These are phyloP conservation scores for Plasmodium malariae DNA, from an alignment of 169 alveolate species.

Conservation along the genomic window DNA sequence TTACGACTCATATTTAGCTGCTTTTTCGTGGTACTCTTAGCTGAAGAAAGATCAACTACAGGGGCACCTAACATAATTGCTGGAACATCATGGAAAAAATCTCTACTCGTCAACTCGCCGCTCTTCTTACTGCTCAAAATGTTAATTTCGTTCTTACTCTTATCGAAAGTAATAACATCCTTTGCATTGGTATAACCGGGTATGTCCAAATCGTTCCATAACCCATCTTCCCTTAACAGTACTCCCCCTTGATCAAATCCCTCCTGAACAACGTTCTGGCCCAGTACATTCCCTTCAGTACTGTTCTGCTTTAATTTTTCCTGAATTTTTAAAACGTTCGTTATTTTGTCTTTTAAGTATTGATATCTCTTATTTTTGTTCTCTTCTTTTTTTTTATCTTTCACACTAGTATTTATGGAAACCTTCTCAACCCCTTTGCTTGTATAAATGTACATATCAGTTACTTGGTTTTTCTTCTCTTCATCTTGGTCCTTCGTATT, in stretches of 20 bases:
- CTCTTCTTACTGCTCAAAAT: conserved; percentile 1
- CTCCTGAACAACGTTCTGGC: too few relatives aligned
- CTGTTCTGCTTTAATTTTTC: conserved; percentile 21
- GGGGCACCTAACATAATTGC: neutral
- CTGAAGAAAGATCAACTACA: too few relatives aligned
- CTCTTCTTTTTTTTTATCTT: conserved; percentile 22
- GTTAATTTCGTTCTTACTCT: conserved; percentile 30
- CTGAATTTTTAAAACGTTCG: conserved; percentile 31
- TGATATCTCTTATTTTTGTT: conserved; percentile 31
- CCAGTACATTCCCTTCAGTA: conserved; percentile 8
- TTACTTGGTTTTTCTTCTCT: conserved; percentile 4
- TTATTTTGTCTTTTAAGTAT: conserved; percentile 61
- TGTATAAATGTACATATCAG: conserved; percentile 61
- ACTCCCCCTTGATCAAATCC: too few relatives aligned
- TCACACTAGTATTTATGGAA: conserved; percentile 26
- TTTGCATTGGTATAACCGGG: too few relatives aligned
- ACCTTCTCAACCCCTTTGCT: conserved; percentile 51
- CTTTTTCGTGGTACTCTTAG: too few relatives aligned
- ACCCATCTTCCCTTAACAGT: conserved; percentile 2
- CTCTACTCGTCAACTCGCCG: neutral
- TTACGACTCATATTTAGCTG: too few relatives aligned
- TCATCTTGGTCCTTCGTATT: neutral
- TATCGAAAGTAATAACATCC: conserved; percentile 44
- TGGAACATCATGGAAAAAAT: neutral
- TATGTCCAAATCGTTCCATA: too few relatives aligned